A percentile compares a stretch with the other conserved stretches of the same genome.
Conservation (phyloP, 257 asterid genomes). For the Solanum ossicruentum region DNA sequence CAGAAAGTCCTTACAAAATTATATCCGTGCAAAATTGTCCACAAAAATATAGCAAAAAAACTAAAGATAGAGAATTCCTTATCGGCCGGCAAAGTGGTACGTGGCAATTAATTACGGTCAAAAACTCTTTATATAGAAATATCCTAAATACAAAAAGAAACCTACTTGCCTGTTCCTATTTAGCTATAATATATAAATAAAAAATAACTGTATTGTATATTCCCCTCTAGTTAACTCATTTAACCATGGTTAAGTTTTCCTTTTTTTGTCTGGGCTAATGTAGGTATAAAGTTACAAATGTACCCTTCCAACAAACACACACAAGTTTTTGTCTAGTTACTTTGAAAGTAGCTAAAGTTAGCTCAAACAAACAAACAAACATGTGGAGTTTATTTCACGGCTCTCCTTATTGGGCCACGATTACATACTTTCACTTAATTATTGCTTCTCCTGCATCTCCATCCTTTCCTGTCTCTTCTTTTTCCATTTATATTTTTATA, state of each 20-base stretch:
- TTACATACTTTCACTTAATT: not conserved
- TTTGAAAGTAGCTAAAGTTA: not conserved
- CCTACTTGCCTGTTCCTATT: not conserved
- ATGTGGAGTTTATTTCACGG: not conserved
- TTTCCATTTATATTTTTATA: not conserved
- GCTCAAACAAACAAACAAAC: not conserved
- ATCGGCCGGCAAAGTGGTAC: not conserved
- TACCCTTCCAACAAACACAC: not conserved
- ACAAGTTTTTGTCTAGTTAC: not conserved
- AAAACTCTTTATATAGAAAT: not conserved
- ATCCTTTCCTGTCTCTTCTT: not conserved
- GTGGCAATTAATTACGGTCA: not conserved
- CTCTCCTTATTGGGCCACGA: not conserved
- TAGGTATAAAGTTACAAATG: constrained; percentile 5
- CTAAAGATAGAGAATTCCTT: not conserved
- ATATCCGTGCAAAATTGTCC: not conserved
- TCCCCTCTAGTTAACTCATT: not conserved
- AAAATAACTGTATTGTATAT: not conserved
- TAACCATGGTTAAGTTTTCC: not conserved
- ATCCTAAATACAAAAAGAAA: not conserved
- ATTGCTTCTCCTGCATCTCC: not conserved
- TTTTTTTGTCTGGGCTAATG: not conserved
- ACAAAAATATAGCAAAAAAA: not conserved
- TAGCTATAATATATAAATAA: not conserved
- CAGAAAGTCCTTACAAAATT: not conserved